Evolutionary conservation across 2,329 filamentous ascomycete genomes (phyloP), one percentile per base, ranked within the genome.

Genomic region (Cladosporium sp.): DNA sequence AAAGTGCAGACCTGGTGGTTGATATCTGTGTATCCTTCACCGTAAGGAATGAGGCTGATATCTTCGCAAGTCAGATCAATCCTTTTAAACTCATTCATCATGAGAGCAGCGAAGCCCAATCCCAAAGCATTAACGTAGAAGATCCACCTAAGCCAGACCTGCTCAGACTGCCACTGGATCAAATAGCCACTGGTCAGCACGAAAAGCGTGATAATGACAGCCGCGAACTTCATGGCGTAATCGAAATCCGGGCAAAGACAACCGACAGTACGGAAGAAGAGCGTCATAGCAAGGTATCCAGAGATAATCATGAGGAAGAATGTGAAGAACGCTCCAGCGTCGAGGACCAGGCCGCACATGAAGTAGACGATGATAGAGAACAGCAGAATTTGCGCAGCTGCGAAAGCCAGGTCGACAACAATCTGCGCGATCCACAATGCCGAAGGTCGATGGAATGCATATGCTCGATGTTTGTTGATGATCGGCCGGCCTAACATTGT

Each of bases 371-470:
- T 91, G 61, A 93, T 82, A 12, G 84, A 87, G 74, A 93, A 93
- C 1, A 91, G 77, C 67, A 92, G 73, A 59, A 92, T 92, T 71
- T 92, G 88, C 2, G 83, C 84, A 0, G 89, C 84, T 0, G 90
- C 84, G 74, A 95, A 94, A 0, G 88, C 85, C 49, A 74, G 11
- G 71, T 96, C 92, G 10, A 93, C 90, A 15, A 91, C 83, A 58
- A 95, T 93, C 74, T 95, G 92, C 0, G 89, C 92, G 66, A 95
- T 89, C 88, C 91, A 95, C 0, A 95, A 80, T 0, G 92, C 91
- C 0, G 90, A 92, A 0, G 92, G 92, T 38, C 91, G 85, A 75
- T 95, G 90, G 74, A 96, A 94, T 0, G 92, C 90, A 71, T 92
- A 96, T 0, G 90, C 89, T 66, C 90, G 88, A 77, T 96, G 92